Evolutionary conservation across 345 rosid genomes (phyloP), one percentile per base, ranked within the genome.

Genomic region (Ailanthus altissimus): DNA sequence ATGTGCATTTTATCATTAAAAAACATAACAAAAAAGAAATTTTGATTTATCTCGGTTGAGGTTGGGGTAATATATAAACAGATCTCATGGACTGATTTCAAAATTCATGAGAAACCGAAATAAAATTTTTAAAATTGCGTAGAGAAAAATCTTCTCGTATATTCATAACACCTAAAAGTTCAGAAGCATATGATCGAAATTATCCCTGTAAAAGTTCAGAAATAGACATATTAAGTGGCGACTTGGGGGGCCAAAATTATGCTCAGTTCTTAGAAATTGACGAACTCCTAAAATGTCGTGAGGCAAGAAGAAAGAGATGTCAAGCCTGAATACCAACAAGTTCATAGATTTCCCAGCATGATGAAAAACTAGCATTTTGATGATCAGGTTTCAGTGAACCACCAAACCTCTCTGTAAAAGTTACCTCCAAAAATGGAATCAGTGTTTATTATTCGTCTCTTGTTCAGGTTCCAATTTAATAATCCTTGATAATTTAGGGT

Each of bases 291-390:
- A n/a, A 6, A 68, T 15, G n/a, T 14, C 28, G 11, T n/a, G 8
- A 18, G 23, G 6, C 8, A 0, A 49, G 13, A 68, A 16, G 40
- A 49, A 49, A 68, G 38, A 64, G 69, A 40, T 58, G 36, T 58
- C 28, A 23, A 20, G 11, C 57, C 26, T 67, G 59, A 5, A 43
- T 69, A 25, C 26, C 23, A 14, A 9, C 7, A 14, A 42, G 71
- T 72, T 66, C 46, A 26, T 3, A 21, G 45, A 46, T 18, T 26
- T 6, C 32, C 51, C 10, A 18, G 23, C 65, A 26, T 38, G 46
- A 36, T n/a, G 28, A 32, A 36, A 38, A 53, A 60, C 40, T 73
- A 45, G 11, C 69, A 43, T 73, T 73, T 46, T 67, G 57, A 47
- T 7, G 50, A 66, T 66, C 6, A 43, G 9, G 32, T 21, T 0